A percentile compares a stretch with the other conserved stretches of the same genome.
Evolutionary conservation across 2,329 filamentous ascomycete species (phyloP).

Genomic region (Penicillium sp.): DNA sequence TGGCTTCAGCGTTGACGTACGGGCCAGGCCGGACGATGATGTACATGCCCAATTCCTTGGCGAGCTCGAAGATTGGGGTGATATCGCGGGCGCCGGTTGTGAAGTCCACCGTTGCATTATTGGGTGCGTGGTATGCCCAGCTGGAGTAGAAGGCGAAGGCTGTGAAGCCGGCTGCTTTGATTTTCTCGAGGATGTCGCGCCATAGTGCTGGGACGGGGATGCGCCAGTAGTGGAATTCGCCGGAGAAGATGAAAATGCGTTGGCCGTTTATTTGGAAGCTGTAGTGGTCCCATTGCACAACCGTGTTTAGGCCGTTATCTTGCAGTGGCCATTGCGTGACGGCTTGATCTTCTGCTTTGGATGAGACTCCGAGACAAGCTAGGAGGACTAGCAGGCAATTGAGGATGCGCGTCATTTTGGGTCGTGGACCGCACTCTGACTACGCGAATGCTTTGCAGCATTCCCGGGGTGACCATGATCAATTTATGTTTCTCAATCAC

Average conservation of each 20-base stretch:
- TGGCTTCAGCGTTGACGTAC: slow-evolving; percentile 57
- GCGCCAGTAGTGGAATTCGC: slow-evolving; percentile 49
- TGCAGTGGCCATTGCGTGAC: slow-evolving; percentile 40
- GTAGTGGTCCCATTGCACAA: slow-evolving; percentile 48
- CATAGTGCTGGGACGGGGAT: slow-evolving; percentile 45
- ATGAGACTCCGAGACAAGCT: slow-evolving; percentile 7
- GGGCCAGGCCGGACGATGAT: slow-evolving; percentile 51
- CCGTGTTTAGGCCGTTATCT: slow-evolving; percentile 40
- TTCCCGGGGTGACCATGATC: not conserved
- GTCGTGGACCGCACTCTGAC: not conserved
- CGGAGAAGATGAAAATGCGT: slow-evolving; percentile 46
- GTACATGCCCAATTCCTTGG: slow-evolving; percentile 48
- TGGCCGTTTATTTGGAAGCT: slow-evolving; percentile 47
- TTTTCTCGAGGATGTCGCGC: slow-evolving; percentile 46
- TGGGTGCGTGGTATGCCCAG: slow-evolving; percentile 44
- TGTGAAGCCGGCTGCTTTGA: slow-evolving; percentile 46
- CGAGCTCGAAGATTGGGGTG: slow-evolving; percentile 45
- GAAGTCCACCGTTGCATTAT: slow-evolving; percentile 43
- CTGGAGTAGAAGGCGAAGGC: slow-evolving; percentile 42
- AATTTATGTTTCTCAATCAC: not conserved
- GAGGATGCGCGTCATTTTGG: slow-evolving; percentile 8
- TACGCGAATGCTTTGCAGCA: not conserved
- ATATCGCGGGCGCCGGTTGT: slow-evolving; percentile 48
- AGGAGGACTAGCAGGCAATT: slow-evolving; percentile 8
- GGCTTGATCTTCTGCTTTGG: slow-evolving; percentile 4